A percentile compares a stretch with the other conserved stretches of the same genome.
These are phyloP conservation scores for Ophiocordyceps camponoti-rufipedis DNA, from an alignment of 2,329 filamentous ascomycete species.

Conservation along the genomic window DNA sequence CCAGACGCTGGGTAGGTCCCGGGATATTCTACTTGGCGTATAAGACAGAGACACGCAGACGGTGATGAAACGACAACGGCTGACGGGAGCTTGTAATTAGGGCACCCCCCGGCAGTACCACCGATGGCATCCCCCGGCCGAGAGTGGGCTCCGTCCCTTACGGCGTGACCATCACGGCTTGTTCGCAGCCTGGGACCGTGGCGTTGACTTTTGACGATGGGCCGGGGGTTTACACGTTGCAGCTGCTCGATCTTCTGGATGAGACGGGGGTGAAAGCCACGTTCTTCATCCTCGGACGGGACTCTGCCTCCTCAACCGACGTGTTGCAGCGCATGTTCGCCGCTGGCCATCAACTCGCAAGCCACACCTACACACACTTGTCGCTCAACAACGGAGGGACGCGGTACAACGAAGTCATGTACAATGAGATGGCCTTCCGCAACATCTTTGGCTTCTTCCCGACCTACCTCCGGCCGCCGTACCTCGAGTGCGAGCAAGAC, in stretches of 20 bases:
- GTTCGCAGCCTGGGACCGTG: constrained; percentile 15
- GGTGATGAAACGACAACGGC: background rate
- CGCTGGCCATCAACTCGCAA: constrained; percentile 26
- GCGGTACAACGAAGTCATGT: constrained; percentile 20
- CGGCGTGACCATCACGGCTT: constrained; percentile 3
- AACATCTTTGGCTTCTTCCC: constrained; percentile 22
- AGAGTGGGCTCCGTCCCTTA: background rate
- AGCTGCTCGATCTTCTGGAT: constrained; percentile 19
- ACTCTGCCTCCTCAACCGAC: constrained; percentile 13
- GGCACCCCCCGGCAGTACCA: background rate
- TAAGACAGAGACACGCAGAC: background rate
- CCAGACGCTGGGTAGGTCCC: background rate
- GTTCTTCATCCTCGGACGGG: constrained; percentile 24
- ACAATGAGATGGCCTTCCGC: constrained; percentile 25
- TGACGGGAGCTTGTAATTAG: background rate
- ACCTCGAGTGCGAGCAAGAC: constrained; percentile 22
- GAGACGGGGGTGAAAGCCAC: constrained; percentile 16
- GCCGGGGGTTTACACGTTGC: constrained; percentile 19
- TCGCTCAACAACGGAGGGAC: constrained; percentile 16
- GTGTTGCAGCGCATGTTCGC: constrained; percentile 21
- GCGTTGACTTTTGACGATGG: constrained; percentile 30
- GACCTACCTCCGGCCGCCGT: constrained; percentile 25
- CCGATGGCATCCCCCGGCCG: background rate
- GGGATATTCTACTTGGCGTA: background rate
- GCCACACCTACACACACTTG: constrained; percentile 27